A percentile compares a stretch with the other conserved stretches of the same genome.
Evolutionary conservation across 768 basidiomycete genomes (phyloP).

Genomic region (Boletus subparvulus): DNA sequence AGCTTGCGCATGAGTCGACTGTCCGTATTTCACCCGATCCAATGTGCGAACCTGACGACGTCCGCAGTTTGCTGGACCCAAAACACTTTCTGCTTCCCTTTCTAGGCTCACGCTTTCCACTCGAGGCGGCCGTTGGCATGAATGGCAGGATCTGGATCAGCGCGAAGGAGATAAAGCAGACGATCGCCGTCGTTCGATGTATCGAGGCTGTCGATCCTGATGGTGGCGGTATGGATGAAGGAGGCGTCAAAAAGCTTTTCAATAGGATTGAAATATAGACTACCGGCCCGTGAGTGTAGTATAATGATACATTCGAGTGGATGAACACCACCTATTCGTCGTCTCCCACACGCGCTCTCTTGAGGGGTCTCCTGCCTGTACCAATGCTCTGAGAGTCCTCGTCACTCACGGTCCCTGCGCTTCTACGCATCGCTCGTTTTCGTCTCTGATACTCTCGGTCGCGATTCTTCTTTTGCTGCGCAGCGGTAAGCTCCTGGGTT

Average conservation of each 20-base stretch:
- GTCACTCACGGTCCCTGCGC: slow-evolving; percentile 68
- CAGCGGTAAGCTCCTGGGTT: slow-evolving; percentile 63
- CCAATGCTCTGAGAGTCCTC: slow-evolving; percentile 55
- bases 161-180: slow-evolving; percentile 68
- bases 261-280: slow-evolving; percentile 42
- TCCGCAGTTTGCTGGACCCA: slow-evolving; percentile 69
- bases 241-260: slow-evolving; percentile 52
- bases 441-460: slow-evolving; percentile 80
- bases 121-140: slow-evolving; percentile 86
- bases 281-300: neutral
- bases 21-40: slow-evolving; percentile 45
- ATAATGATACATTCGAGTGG: slow-evolving; percentile 1
- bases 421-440: slow-evolving; percentile 65
- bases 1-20: slow-evolving; percentile 83
- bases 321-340: slow-evolving; percentile 50
- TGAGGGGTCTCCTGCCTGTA: slow-evolving; percentile 60
- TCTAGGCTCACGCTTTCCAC: slow-evolving; percentile 77
- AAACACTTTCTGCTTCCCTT: slow-evolving; percentile 80
- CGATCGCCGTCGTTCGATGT: slow-evolving; percentile 73
- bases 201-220: slow-evolving; percentile 82
- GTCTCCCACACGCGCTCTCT: slow-evolving; percentile 64
- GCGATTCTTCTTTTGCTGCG: slow-evolving; percentile 74
- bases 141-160: slow-evolving; percentile 94
- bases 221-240: slow-evolving; percentile 60
- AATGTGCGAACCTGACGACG: slow-evolving; percentile 6